Evolutionary conservation across 2,329 filamentous ascomycete species (phyloP), one percentile per base, ranked within the genome.

Genomic region (Didymella exigua): DNA sequence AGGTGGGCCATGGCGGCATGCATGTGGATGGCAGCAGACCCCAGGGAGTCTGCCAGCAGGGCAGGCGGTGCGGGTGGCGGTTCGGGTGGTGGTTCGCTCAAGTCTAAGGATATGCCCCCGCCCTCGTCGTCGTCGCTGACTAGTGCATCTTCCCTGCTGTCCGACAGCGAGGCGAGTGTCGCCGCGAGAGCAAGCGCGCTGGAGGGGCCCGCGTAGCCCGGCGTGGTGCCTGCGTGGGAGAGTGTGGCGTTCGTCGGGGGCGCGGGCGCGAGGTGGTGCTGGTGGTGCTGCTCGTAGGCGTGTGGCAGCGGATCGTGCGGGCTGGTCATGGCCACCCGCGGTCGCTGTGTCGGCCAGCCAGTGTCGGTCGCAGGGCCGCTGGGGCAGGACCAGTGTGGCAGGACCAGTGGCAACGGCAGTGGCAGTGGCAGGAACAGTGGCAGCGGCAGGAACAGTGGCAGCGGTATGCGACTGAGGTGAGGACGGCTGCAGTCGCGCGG

Each of bases 91-190:
- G 41, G 52, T 24, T 43, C 52, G 46, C 36, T 42, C 14, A 46
- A 37, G 46, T 63, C 59, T 60, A 73, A 56, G 11, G 67, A 60
- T 54, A 72, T 67, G n/a, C 68, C 71, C 46, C 68, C 70, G 38
- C 52, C 54, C 31, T 60, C 48, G 29, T 61, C 63, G 38, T 66
- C 63, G 33, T 60, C 58, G 19, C 46, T 50, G 38, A 56, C 54
- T 11, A 14, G 11, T 16, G 46, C 56, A 54, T 67, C 48, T 44
- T 63, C 62, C 10, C 69, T 62, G 60, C 58, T 69, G 59, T 69
- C 68, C 14, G 67, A 63, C 49, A 70, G 66, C 7, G 67, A 61
- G 44, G 71, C 64, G 43, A 71, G 69, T 2, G 67, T 67, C 16
- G 64, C 57, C 11, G 65, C 65, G 48, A 67, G 63, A 26, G 69